phyloP scores from a whole-genome alignment of 805 yeast species.

The Metschnikowia henanensis region DNA sequence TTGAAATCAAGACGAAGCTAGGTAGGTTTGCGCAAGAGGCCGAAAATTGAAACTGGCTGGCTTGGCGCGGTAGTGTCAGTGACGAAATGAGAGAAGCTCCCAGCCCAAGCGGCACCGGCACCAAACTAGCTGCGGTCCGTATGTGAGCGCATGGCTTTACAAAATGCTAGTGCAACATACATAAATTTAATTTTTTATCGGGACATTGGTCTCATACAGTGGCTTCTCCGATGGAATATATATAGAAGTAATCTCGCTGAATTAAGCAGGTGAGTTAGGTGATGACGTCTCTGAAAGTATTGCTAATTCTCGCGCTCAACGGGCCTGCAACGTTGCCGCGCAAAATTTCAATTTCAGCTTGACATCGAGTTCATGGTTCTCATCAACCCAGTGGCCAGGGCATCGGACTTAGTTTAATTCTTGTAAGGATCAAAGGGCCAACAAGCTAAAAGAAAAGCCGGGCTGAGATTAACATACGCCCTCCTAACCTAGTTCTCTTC shows the following conservation, averaged over 20 bases:
- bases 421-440: no score
- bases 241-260: no score
- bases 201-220: no score
- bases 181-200: no score
- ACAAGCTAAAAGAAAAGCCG: not conserved
- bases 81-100: not conserved
- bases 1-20: not conserved
- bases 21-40: not conserved
- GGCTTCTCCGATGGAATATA: no score
- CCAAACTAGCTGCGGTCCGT: not conserved
- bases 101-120: not conserved
- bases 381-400: no score
- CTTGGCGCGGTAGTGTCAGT: constrained; percentile 4
- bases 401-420: no score
- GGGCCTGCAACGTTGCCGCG: not conserved
- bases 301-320: not conserved
- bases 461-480: not conserved
- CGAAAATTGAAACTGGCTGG: constrained; percentile 4
- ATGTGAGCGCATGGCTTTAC: no score
- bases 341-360: not conserved
- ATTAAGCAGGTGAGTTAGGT: not conserved
- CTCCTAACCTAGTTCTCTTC: no score
- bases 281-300: no score
- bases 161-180: no score
- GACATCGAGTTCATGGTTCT: no score